Evolutionary conservation across 495 filamentous ascomycete species (phyloP), one percentile per base, ranked within the genome.

Genomic region (Podospora tetraspora): DNA sequence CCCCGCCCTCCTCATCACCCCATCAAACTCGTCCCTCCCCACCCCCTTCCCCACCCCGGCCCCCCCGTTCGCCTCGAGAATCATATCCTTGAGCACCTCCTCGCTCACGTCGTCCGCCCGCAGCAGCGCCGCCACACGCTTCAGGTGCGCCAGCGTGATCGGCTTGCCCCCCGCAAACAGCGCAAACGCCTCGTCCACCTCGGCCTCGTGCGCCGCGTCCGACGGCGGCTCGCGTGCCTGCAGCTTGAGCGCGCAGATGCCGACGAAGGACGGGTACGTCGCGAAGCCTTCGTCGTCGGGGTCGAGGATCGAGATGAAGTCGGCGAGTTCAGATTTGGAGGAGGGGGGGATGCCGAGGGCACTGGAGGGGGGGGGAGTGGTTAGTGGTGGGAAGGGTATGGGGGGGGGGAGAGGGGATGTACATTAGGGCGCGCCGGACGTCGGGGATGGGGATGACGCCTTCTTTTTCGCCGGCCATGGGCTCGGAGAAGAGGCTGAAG

Each of bases 41-140:
- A 97, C 95, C 11, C 92, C 93, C 66, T 79, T 84, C 30, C 83
- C 84, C 10, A 93, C 83, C 13, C 90, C 90, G 7, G 81, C 86
- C 3, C 91, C 92, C 1, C 90, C 93, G 78, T 94, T 96, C 69
- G 92, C 95, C 82, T 97, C 95, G 56, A 90, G 75, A 59, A 99
- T 88, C 95, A 99, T 99, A 83, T 97, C 92, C 78, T 83, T 85
- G 71, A 99, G 79, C 75, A 96, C 72, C 23, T 91, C 86, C 72
- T 97, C 95, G 21, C 84, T 84, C 32, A 97, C 88, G 69, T 91
- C 85, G 72, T 96, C 92, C 77, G 96, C 90, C 77, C 91, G 89
- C 73, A 99, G 77, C 68, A 92, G 87, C 72, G 84, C 87, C 64
- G 94, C 94, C 64, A 98, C 88, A 73, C 91, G 83, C 76, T 84